Evolutionary conservation across 768 basidiomycete genomes (phyloP).

Genomic region (Mycena metata): DNA sequence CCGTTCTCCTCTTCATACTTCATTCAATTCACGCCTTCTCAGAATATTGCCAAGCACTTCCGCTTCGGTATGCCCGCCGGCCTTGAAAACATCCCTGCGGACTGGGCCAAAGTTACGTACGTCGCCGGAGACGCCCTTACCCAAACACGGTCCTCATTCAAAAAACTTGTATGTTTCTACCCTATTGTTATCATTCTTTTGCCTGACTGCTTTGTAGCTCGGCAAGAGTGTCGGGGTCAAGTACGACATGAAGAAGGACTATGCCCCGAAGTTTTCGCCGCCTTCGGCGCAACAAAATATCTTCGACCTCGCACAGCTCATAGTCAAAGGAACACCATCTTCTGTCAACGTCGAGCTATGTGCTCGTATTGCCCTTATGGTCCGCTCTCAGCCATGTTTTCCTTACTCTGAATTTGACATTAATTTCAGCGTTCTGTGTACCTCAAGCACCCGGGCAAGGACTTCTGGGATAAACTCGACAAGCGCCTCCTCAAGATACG

Average conservation of each 20-base stretch:
- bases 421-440: constrained; percentile 33
- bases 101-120: background rate
- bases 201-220: background rate
- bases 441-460: constrained; percentile 1
- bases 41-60: background rate
- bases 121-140: background rate
- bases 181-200: background rate
- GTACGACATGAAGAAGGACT: background rate
- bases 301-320: background rate
- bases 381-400: constrained; percentile 19
- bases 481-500: constrained; percentile 28
- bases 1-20: background rate
- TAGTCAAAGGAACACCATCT: constrained; percentile 33
- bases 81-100: background rate
- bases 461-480: constrained; percentile 40
- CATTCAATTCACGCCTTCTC: background rate
- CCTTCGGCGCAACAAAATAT: background rate
- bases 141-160: background rate
- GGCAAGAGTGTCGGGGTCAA: background rate
- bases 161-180: background rate
- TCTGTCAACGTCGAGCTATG: constrained; percentile 32
- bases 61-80: background rate
- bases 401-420: background rate
- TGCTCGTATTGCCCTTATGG: constrained; percentile 39
- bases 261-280: background rate